Evolutionary conservation across 371 early-diverging fungal genomes (phyloP).

Genomic region (Actinomortierella wolfii): DNA sequence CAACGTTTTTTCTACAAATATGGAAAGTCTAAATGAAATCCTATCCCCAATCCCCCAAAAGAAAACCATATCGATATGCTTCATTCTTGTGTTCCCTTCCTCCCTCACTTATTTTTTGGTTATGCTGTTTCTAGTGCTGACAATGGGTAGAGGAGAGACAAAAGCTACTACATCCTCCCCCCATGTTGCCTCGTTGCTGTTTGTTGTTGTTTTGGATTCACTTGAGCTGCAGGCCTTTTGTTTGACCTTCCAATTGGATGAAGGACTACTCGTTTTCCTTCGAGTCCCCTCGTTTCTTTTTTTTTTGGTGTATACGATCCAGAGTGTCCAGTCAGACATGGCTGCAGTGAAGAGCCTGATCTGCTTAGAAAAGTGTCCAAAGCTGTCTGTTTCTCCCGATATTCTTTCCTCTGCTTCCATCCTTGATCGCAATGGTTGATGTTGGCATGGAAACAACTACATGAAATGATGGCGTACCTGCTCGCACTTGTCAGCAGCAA

Average conservation of each 20-base stretch:
- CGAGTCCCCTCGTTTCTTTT: too few relatives aligned
- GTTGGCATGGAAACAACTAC: too few relatives aligned
- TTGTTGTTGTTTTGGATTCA: background rate
- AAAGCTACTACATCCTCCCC: too few relatives aligned
- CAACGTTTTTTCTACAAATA: too few relatives aligned
- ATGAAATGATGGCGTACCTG: constrained; percentile 48
- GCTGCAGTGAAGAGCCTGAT: too few relatives aligned
- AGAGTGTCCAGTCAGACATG: too few relatives aligned
- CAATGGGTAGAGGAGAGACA: too few relatives aligned
- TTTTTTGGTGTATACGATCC: too few relatives aligned
- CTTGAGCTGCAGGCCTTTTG: background rate
- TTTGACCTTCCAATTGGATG: background rate
- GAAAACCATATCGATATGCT: constrained; percentile 5
- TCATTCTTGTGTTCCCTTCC: constrained; percentile 2
- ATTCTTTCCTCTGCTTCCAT: background rate
- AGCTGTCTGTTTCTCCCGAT: background rate
- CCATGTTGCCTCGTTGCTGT: too few relatives aligned
- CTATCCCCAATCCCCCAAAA: constrained; percentile 6
- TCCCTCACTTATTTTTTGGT: background rate
- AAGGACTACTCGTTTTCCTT: too few relatives aligned
- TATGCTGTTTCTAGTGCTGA: too few relatives aligned
- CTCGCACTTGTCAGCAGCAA: constrained; percentile 65
- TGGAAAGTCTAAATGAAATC: constrained; percentile 8
- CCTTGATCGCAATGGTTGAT: background rate
- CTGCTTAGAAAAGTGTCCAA: too few relatives aligned